Evolutionary conservation across 2,329 filamentous ascomycete species (phyloP).

Genomic region (Ophiostoma ulmi): DNA sequence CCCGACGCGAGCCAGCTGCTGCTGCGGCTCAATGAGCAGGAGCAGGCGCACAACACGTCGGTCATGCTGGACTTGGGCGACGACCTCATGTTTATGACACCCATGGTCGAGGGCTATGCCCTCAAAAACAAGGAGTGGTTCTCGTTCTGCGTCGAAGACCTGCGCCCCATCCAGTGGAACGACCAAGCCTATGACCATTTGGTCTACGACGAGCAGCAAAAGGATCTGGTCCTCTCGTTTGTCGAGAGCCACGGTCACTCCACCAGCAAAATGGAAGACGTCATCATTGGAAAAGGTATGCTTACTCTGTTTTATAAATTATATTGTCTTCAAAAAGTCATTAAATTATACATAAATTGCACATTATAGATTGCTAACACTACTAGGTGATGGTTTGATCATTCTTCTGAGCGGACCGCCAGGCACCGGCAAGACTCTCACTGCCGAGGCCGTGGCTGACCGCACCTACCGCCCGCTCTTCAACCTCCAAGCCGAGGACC

Average conservation of each 20-base stretch:
- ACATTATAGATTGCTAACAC: neutral
- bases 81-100: constrained; percentile 41
- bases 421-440: constrained; percentile 45
- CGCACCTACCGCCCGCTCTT: constrained; percentile 43
- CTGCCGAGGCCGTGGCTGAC: constrained; percentile 40
- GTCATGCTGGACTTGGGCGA: constrained; percentile 38
- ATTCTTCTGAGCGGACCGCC: constrained; percentile 37
- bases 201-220: constrained; percentile 45
- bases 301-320: neutral
- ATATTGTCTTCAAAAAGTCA: neutral
- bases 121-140: constrained; percentile 45
- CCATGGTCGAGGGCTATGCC: constrained; percentile 41
- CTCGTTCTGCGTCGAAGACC: constrained; percentile 40
- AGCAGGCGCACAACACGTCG: constrained; percentile 38
- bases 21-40: constrained; percentile 33
- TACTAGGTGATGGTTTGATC: constrained; percentile 38
- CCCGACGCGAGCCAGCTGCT: neutral
- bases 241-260: constrained; percentile 41
- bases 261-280: constrained; percentile 34
- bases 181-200: constrained; percentile 43
- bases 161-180: constrained; percentile 43
- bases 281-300: constrained; percentile 38
- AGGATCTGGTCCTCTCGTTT: constrained; percentile 45
- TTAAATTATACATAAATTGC: neutral
- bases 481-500: constrained; percentile 42